Percentiles rank a stretch among this genome's conserved stretches.
Conservation (phyloP, 208 protist species). For the Sergeia podlipaevii region DNA sequence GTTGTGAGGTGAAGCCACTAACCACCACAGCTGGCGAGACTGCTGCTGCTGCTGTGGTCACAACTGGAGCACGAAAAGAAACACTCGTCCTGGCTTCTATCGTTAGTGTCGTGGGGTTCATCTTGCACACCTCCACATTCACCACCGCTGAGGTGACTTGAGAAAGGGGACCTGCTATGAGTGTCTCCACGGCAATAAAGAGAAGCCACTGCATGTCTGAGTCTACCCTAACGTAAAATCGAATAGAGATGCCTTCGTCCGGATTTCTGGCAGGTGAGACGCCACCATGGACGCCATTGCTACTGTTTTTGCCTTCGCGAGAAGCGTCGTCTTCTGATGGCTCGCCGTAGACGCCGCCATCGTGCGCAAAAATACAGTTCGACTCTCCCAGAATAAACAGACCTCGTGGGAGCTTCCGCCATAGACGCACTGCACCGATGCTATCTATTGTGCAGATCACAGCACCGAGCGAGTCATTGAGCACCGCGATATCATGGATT, state of each 20-base stretch:
- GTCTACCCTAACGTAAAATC: slow-evolving; percentile 12
- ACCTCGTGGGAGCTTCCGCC: slow-evolving; percentile 63
- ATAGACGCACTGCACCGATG: slow-evolving; percentile 43
- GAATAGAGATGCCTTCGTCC: no score
- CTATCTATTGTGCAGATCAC: slow-evolving; percentile 50
- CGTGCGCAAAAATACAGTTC: slow-evolving; percentile 27
- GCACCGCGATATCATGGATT: slow-evolving; percentile 40
- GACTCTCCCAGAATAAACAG: slow-evolving; percentile 61
- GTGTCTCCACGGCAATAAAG: slow-evolving; percentile 22
- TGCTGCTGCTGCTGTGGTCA: background rate
- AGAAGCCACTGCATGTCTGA: slow-evolving; percentile 24
- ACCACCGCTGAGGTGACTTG: slow-evolving; percentile 11
- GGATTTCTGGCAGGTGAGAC: slow-evolving; percentile 1
- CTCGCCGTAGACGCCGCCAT: background rate
- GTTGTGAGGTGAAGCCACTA: slow-evolving; percentile 39
- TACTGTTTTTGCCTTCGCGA: background rate
- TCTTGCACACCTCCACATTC: slow-evolving; percentile 31
- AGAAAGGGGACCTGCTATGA: background rate
- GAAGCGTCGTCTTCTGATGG: background rate
- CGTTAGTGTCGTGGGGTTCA: slow-evolving; percentile 47
- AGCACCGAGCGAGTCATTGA: slow-evolving; percentile 44
- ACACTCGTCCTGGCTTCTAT: slow-evolving; percentile 43
- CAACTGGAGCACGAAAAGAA: slow-evolving; percentile 18
- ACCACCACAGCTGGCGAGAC: no score
- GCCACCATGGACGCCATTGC: slow-evolving; percentile 12